Percentiles rank a stretch among this genome's conserved stretches.
phyloP scores from a whole-genome alignment of 371 early-diverging fungal species.

The Mortierella sp. region DNA sequence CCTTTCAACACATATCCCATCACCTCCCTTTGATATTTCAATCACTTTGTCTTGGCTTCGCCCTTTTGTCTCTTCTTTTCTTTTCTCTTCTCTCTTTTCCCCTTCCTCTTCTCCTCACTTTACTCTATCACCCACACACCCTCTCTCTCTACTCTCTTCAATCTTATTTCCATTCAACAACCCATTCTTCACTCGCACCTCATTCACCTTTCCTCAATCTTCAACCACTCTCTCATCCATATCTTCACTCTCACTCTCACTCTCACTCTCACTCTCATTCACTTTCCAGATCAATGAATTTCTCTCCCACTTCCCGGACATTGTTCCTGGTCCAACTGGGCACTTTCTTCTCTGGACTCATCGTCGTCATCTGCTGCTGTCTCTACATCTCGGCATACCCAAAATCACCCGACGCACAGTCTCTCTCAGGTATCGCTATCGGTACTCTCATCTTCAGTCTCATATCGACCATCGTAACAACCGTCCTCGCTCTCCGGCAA shows the following conservation, averaged over 20 bases:
- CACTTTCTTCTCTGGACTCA: conserved; percentile 42
- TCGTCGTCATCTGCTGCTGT: conserved; percentile 48
- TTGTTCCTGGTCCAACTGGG: conserved; percentile 52
- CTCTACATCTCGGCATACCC: conserved; percentile 54
- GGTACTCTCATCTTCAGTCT: conserved; percentile 46
- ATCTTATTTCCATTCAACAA: background rate
- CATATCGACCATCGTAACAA: conserved; percentile 40
- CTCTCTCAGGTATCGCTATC: conserved; percentile 41
- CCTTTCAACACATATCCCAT: background rate
- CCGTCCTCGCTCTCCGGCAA: conserved; percentile 40
- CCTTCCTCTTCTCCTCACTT: background rate
- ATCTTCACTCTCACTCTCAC: background rate
- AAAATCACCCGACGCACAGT: conserved; percentile 42
- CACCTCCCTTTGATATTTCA: background rate
- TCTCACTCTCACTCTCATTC: background rate
- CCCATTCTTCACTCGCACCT: background rate
- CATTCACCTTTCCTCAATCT: background rate
- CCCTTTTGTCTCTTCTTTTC: background rate
- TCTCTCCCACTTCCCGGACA: conserved; percentile 52
- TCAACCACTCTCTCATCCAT: background rate
- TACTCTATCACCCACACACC: background rate
- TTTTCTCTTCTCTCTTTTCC: background rate
- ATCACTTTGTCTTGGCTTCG: background rate
- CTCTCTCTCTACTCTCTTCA: background rate
- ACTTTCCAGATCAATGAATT: conserved; percentile 26